Base-by-base conservation (phyloP, 2,329 filamentous ascomycete genomes). In the Verticillium dahliae region DNA sequence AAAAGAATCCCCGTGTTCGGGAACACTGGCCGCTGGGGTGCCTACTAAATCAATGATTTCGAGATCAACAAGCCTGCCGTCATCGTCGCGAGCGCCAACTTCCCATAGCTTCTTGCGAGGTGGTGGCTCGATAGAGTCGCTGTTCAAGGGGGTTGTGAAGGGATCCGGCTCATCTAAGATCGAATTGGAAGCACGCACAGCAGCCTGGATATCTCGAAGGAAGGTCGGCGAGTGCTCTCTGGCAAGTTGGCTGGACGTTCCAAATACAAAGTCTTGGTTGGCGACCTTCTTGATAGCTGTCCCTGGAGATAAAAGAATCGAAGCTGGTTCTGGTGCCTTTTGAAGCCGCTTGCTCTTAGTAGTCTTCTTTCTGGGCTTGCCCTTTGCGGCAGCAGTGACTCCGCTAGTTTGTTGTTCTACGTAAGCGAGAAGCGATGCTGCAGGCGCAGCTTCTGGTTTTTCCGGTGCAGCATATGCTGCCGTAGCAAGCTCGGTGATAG, bases 221-320 rank as follows among this genome's bases (percentile, higher is more conserved):
- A 87, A 81, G 0, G 82, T 83, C 0, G 90, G 89, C 0, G 89
- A 90, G 39, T 92, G 85, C 61, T 92, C 90, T 60, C 82, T 78
- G 14, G 88, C 89, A 31, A 96, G 76, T 71, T 96, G 92, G 71
- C 92, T 96, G 1, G 90, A 93, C 0, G 91, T 95, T 1, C 91
- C 92, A 74, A 96, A 96, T 0, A 96, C 76, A 69, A 93, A 90
- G 63, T 92, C 86, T 71, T 95, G 92, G 1, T 83, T 78, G 3
- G 84, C 80, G 14, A 90, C 83, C 66, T 89, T 82, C 59, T 83
- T 83, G 54, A 88, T 74, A 1, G 91, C 92, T 31, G 88, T 83
- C 57, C 77, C 78, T 0, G 91, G 91, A 1, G 90, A 91, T 11
- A 91, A 76, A 2, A 96, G 72, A 18, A 83, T 72, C 52, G 79